phyloP scores from a whole-genome alignment of 73 alveolate genomes.

The Tetrahymena elliotti region DNA sequence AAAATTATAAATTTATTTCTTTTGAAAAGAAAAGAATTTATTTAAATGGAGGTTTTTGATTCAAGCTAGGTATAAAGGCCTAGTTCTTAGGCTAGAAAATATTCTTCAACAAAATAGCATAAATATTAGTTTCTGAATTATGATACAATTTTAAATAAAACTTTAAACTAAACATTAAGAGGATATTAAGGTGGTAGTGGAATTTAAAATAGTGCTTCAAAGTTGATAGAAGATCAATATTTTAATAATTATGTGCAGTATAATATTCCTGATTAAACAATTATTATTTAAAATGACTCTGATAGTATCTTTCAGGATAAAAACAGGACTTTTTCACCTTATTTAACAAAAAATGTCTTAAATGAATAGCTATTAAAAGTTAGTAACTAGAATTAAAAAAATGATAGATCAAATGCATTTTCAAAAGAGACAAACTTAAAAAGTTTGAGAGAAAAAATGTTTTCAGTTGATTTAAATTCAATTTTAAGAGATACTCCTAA shows the following conservation, averaged over 20 bases:
- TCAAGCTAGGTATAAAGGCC: background rate
- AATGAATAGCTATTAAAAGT: background rate
- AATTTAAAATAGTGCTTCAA: background rate
- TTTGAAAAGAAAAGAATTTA: background rate
- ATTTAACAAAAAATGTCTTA: background rate
- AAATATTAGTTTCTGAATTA: background rate
- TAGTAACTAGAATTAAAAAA: background rate
- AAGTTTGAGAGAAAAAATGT: background rate
- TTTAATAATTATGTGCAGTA: background rate
- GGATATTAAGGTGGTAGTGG: background rate
- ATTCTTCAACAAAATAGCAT: background rate
- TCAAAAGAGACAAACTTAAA: background rate
- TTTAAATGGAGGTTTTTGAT: background rate
- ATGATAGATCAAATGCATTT: background rate
- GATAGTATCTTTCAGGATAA: background rate
- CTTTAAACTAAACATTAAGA: background rate
- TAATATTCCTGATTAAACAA: background rate
- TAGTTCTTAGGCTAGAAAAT: background rate
- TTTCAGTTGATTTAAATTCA: background rate
- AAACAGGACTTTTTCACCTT: background rate
- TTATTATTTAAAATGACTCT: background rate
- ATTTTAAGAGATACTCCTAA: background rate
- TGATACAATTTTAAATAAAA: background rate
- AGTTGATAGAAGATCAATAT: background rate
- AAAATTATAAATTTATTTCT: too few relatives aligned